Conservation (phyloP, 2,329 filamentous ascomycete species). For the Aspergillus chevalieri region DNA sequence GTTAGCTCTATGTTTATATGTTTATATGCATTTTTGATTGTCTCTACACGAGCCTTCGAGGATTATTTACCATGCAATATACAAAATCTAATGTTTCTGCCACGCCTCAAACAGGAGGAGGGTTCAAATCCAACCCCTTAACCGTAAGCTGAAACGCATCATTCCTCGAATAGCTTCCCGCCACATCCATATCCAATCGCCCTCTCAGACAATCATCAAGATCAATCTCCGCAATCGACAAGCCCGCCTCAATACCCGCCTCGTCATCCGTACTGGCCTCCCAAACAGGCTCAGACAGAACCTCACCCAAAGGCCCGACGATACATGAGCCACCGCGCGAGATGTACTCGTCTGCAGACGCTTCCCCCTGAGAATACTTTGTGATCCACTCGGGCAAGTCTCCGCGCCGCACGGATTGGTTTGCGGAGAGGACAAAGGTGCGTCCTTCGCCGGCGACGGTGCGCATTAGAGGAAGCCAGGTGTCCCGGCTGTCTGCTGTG, state of each 20-base stretch:
- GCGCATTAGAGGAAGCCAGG: conserved; percentile 76
- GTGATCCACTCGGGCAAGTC: conserved; percentile 55
- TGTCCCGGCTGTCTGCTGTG: conserved; percentile 76
- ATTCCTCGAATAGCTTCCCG: conserved; percentile 75
- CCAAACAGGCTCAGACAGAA: conserved; percentile 76
- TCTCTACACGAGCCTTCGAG: not conserved
- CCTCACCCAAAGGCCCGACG: conserved; percentile 70
- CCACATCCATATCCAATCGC: conserved; percentile 74
- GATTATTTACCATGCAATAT: not conserved
- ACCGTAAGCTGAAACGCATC: conserved; percentile 58
- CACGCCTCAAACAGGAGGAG: conserved; percentile 44
- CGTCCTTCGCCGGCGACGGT: conserved; percentile 76
- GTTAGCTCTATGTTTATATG: not conserved
- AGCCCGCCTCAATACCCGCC: conserved; percentile 34
- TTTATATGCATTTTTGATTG: no score
- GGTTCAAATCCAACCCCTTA: conserved; percentile 54
- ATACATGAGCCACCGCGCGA: conserved; percentile 78
- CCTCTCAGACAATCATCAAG: conserved; percentile 83
- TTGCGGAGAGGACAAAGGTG: conserved; percentile 78
- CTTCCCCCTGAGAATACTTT: not conserved
- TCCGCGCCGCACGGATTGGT: conserved; percentile 66
- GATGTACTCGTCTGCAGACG: conserved; percentile 40
- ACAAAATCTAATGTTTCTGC: not conserved
- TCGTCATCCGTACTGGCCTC: conserved; percentile 45
- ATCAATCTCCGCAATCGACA: conserved; percentile 70